Percentiles rank a stretch among this genome's conserved stretches.
Evolutionary conservation across 2,329 filamentous ascomycete species (phyloP).

Genomic region (Calycina herbarum): DNA sequence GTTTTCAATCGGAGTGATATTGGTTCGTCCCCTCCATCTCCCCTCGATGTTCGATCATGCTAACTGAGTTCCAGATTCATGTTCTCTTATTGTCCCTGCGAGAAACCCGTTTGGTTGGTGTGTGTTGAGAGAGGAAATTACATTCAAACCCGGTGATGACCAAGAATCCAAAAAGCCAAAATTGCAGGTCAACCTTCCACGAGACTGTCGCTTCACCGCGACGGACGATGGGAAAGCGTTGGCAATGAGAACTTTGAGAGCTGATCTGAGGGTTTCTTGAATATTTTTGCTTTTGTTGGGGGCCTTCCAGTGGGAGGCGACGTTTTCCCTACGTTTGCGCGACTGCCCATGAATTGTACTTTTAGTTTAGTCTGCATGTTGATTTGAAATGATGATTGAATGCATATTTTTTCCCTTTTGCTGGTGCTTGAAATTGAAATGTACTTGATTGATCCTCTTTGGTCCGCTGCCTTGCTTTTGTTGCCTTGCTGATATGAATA

Average conservation of each 20-base stretch:
- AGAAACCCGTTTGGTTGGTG: slow-evolving; percentile 16
- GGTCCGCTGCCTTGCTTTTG: neutral
- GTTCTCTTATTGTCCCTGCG: slow-evolving; percentile 8
- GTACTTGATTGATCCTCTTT: neutral
- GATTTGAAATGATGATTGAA: neutral
- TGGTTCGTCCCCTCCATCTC: slow-evolving; percentile 25
- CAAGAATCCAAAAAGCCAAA: slow-evolving; percentile 42
- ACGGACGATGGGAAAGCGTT: slow-evolving; percentile 34
- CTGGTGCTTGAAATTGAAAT: neutral
- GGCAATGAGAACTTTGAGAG: slow-evolving; percentile 42
- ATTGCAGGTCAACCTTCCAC: slow-evolving; percentile 40
- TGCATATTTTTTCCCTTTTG: neutral
- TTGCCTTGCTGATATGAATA: neutral
- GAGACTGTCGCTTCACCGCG: slow-evolving; percentile 21
- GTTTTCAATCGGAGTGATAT: slow-evolving; percentile 41
- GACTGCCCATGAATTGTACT: neutral
- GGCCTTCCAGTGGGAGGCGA: slow-evolving; percentile 8
- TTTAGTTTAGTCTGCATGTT: neutral
- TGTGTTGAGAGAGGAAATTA: slow-evolving; percentile 14
- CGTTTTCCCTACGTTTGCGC: neutral
- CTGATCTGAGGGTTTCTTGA: slow-evolving; percentile 40
- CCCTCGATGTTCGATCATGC: neutral
- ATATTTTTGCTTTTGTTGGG: slow-evolving; percentile 13
- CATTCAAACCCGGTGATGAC: slow-evolving; percentile 39
- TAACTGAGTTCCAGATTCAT: slow-evolving; percentile 23